Base-by-base conservation (phyloP, 2,329 filamentous ascomycete species). In the Pyricularia grisea region DNA sequence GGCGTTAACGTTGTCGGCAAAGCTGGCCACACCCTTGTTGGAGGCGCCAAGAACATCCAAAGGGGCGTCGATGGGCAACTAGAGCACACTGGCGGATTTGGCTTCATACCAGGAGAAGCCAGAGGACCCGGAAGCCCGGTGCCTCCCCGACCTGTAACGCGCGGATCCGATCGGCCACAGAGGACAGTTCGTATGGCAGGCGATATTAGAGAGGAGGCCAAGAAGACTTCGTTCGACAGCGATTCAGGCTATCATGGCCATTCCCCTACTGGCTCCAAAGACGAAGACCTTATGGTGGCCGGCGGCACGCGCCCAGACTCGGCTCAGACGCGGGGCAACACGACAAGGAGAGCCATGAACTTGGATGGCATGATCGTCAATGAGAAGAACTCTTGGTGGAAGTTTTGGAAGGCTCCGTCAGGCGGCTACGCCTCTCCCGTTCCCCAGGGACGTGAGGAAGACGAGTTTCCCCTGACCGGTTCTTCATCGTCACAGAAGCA, bases 391-490 rank as follows among this genome's bases (percentile, higher is more conserved):
- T 79, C 77, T 60, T 90, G 87, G 81, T 90, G 85, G 79, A 78
- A 90, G 70, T 90, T 90, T 70, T 90, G 88, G 88, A 87, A 88
- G 73, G 84, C 86, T 0, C 88, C 88, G 0, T 78, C 83, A 1
- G 88, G 88, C 28, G 85, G 84, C 2, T 90, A 88, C 73, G 79
- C 84, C 10, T 89, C 87, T 0, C 88, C 88, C 0, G 78, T 89
- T 0, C 88, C 88, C 0, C 87, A 89, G 68, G 85, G 84, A 3
- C 77, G 76, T n/a, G 82, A 84, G 36, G 78, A 78, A 2, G 77
- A 78, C 31, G 82, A 82, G 27, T 80, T 80, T 31, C 80, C 81
- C 1, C 79, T 81, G 75, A 72, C 65, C 14, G 68, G 25, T 5
- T 69, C 68, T n/a, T 64, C 69, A 30, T 33, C 66, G 3, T 25